Conservation (phyloP, 78 protist genomes). For the Anaeramoeba flamelloides region DNA sequence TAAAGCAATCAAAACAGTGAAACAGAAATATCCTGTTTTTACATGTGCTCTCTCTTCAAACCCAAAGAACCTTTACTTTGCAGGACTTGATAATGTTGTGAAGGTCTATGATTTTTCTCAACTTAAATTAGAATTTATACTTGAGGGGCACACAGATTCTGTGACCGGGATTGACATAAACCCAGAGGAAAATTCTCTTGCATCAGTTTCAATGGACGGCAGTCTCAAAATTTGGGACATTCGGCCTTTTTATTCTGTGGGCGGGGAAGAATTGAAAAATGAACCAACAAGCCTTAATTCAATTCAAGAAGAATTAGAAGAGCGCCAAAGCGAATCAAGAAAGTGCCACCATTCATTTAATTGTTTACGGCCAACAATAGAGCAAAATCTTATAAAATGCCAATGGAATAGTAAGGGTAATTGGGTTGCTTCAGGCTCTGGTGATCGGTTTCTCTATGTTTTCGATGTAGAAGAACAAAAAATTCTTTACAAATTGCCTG, state of each 20-base stretch:
- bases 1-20: not conserved
- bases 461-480: slow-evolving; percentile 2
- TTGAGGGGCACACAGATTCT: slow-evolving; percentile 15
- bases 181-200: slow-evolving; percentile 20
- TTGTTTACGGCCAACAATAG: slow-evolving; percentile 4
- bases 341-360: too few relatives aligned
- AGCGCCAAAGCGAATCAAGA: too few relatives aligned
- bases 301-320: too few relatives aligned
- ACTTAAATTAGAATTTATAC: not conserved
- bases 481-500: slow-evolving; percentile 21
- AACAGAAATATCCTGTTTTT: slow-evolving; percentile 8
- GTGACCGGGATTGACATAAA: slow-evolving; percentile 17
- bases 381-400: not conserved
- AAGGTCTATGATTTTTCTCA: slow-evolving; percentile 12
- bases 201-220: slow-evolving; percentile 17
- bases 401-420: slow-evolving; percentile 3
- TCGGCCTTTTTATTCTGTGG: slow-evolving; percentile 17
- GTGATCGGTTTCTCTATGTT: slow-evolving; percentile 4
- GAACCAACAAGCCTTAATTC: too few relatives aligned
- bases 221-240: slow-evolving; percentile 18
- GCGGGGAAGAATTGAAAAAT: too few relatives aligned
- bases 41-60: not conserved
- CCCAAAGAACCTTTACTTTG: slow-evolving; percentile 12
- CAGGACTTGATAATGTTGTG: slow-evolving; percentile 9
- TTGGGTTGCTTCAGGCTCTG: not conserved